These are phyloP conservation scores for Fusarium sp. DNA, from an alignment of 2,329 filamentous ascomycete species.

Conservation along the genomic window DNA sequence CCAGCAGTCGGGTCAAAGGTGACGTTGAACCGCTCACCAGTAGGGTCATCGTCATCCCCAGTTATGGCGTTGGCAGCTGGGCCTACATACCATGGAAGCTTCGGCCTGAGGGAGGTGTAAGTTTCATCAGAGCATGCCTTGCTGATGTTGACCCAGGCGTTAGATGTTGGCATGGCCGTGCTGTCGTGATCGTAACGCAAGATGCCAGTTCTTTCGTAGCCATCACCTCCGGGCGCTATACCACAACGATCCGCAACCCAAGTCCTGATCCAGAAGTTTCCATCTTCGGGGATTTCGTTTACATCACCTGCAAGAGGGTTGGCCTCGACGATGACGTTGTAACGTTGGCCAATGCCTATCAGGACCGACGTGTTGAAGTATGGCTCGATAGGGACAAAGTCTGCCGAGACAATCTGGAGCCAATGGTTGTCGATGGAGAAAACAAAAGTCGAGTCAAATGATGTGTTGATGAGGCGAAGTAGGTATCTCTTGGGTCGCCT, in stretches of 20 bases:
- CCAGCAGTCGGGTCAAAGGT: conserved; percentile 6
- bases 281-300: conserved; percentile 25
- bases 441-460: conserved; percentile 35
- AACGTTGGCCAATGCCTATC: conserved; percentile 37
- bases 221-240: not conserved
- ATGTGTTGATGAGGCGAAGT: conserved; percentile 40
- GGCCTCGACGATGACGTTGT: conserved; percentile 37
- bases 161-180: conserved; percentile 7
- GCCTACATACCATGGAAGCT: conserved; percentile 38
- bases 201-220: conserved; percentile 36
- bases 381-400: conserved; percentile 38
- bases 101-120: conserved; percentile 26
- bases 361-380: conserved; percentile 28
- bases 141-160: conserved; percentile 18
- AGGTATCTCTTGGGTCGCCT: conserved; percentile 27
- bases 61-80: conserved; percentile 30
- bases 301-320: conserved; percentile 21
- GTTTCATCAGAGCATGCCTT: conserved; percentile 33
- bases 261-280: conserved; percentile 43
- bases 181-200: conserved; percentile 27
- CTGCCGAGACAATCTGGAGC: conserved; percentile 28
- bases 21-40: conserved; percentile 34
- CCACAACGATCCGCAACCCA: conserved; percentile 21
- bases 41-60: not conserved
- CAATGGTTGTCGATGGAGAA: conserved; percentile 43